A percentile compares a stretch with the other conserved stretches of the same genome.
Evolutionary conservation across 768 basidiomycete species (phyloP).

Genomic region (Trametes cubensis): DNA sequence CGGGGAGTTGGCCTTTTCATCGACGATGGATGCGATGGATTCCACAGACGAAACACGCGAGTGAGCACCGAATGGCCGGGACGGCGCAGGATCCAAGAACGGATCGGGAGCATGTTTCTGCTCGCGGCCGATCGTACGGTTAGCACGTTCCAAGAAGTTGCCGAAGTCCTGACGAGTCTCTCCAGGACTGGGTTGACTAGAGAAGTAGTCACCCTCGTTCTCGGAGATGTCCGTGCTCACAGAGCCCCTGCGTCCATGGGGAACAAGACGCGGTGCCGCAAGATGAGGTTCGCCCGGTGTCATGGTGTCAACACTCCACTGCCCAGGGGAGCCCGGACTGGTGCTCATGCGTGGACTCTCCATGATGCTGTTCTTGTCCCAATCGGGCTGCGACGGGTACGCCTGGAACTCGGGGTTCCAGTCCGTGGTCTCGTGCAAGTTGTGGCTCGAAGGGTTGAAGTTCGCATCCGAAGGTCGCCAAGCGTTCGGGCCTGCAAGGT

Average conservation of each 20-base stretch:
- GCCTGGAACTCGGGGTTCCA: constrained; percentile 76
- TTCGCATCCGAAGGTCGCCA: constrained; percentile 76
- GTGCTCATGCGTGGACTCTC: constrained; percentile 36
- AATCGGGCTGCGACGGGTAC: constrained; percentile 72
- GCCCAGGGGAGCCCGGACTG: constrained; percentile 52
- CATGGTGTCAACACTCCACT: constrained; percentile 63
- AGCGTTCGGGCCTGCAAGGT: constrained; percentile 67
- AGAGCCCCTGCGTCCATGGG: constrained; percentile 36
- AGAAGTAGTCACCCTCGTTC: constrained; percentile 62
- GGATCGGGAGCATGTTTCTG: constrained; percentile 82
- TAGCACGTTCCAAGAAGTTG: constrained; percentile 85
- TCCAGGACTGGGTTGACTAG: constrained; percentile 36
- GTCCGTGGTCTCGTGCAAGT: constrained; percentile 71
- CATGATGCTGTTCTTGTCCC: constrained; percentile 65
- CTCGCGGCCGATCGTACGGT: constrained; percentile 79
- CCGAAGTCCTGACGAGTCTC: constrained; percentile 52
- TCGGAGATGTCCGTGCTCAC: constrained; percentile 53
- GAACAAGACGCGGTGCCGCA: constrained; percentile 38
- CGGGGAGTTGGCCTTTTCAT: constrained; percentile 88
- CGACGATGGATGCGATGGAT: constrained; percentile 88
- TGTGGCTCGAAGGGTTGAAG: constrained; percentile 33
- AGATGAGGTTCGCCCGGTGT: constrained; percentile 47
- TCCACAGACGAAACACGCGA: constrained; percentile 86
- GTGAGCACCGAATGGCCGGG: constrained; percentile 77
- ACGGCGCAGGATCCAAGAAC: constrained; percentile 75